Conservation (phyloP, 2,329 filamentous ascomycete species). For the Fusarium palustre region DNA sequence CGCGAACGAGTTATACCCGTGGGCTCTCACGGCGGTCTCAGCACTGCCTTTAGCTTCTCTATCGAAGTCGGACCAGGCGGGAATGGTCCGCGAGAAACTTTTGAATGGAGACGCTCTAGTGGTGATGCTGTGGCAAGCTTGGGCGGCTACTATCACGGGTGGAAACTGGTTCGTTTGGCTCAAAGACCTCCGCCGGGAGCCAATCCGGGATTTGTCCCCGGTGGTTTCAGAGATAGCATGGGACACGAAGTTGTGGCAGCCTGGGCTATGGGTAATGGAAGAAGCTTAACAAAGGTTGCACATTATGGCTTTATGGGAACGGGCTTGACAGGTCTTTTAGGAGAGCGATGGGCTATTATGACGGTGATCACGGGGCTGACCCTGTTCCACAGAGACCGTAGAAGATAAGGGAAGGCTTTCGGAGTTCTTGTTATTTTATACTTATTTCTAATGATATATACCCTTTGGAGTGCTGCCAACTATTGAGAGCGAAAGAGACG, state of each 20-base stretch:
- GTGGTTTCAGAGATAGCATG: constrained; percentile 30
- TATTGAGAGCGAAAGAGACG: background rate
- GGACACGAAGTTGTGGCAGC: constrained; percentile 43
- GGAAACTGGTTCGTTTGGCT: constrained; percentile 42
- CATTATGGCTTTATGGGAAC: constrained; percentile 43
- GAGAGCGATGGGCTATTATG: constrained; percentile 47
- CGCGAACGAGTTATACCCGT: constrained; percentile 28
- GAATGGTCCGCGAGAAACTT: constrained; percentile 37
- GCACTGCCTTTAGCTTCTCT: constrained; percentile 27
- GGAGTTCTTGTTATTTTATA: background rate
- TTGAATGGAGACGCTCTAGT: constrained; percentile 41
- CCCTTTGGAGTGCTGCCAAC: background rate
- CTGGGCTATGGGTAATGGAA: constrained; percentile 31
- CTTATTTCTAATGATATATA: background rate
- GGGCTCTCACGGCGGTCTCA: constrained; percentile 17
- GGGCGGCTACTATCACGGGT: constrained; percentile 30
- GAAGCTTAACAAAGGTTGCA: constrained; percentile 33
- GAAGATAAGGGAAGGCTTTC: background rate
- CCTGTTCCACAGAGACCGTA: constrained; percentile 27
- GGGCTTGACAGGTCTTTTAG: constrained; percentile 38
- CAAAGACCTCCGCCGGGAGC: constrained; percentile 26
- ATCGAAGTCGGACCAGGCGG: constrained; percentile 36
- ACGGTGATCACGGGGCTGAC: constrained; percentile 38
- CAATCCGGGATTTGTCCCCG: constrained; percentile 17
- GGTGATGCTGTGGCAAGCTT: constrained; percentile 32